Evolutionary conservation across 208 protist species (phyloP).

Genomic region (Crithidia sp.): DNA sequence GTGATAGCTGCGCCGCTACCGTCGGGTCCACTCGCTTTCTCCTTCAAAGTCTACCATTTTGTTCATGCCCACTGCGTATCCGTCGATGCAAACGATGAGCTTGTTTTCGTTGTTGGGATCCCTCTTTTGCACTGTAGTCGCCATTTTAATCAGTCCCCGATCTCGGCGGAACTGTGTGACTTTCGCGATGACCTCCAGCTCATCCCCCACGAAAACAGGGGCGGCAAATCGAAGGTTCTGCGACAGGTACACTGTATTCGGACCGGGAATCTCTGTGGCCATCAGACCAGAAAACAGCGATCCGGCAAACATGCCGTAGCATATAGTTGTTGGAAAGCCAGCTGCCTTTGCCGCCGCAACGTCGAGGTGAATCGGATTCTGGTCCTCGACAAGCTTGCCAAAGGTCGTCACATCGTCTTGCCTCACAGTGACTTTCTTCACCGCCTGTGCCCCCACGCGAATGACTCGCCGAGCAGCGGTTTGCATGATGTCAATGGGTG

Average conservation of each 20-base stretch:
- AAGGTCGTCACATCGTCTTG: slow-evolving; percentile 68
- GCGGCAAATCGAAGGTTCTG: slow-evolving; percentile 77
- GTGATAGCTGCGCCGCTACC: neutral
- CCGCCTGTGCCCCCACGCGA: slow-evolving; percentile 63
- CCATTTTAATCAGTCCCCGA: slow-evolving; percentile 73
- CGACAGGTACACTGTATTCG: slow-evolving; percentile 87
- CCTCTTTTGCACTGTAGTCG: slow-evolving; percentile 65
- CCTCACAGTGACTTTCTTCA: slow-evolving; percentile 52
- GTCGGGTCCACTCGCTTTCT: slow-evolving; percentile 60
- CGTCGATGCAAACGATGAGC: slow-evolving; percentile 68
- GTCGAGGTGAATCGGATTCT: slow-evolving; percentile 88
- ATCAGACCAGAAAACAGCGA: slow-evolving; percentile 89
- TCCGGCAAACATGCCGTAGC: slow-evolving; percentile 85
- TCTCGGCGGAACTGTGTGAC: slow-evolving; percentile 70
- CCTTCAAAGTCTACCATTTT: slow-evolving; percentile 73
- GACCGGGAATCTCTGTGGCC: slow-evolving; percentile 81
- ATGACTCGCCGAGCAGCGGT: slow-evolving; percentile 39
- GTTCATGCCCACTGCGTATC: slow-evolving; percentile 75
- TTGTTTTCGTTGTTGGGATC: slow-evolving; percentile 42
- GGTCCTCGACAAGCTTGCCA: slow-evolving; percentile 79
- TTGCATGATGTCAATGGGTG: slow-evolving; percentile 16
- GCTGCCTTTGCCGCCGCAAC: slow-evolving; percentile 65
- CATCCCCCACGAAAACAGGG: slow-evolving; percentile 84
- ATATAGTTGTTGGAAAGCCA: slow-evolving; percentile 77
- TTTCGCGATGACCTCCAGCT: slow-evolving; percentile 71